A percentile compares a stretch with the other conserved stretches of the same genome.
Conservation (phyloP, 495 filamentous ascomycete genomes). For the Chaetomium tenue region DNA sequence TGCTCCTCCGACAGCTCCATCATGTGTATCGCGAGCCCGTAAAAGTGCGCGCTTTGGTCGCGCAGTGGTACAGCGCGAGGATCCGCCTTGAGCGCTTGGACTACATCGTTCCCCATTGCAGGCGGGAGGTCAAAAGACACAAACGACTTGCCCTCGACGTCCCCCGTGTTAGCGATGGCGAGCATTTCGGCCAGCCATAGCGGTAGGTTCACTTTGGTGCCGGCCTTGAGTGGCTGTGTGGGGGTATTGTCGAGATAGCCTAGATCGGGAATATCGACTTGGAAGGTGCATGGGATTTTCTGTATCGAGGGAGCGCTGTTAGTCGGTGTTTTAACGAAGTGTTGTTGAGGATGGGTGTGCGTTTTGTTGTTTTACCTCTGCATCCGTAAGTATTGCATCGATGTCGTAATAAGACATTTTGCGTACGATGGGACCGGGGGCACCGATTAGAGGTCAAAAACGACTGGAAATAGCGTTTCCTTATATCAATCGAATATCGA, state of each 20-base stretch:
- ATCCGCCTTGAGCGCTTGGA: slow-evolving; percentile 89
- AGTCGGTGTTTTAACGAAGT: background rate
- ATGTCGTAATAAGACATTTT: slow-evolving; percentile 92
- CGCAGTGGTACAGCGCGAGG: slow-evolving; percentile 82
- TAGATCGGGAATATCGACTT: slow-evolving; percentile 79
- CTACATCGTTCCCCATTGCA: slow-evolving; percentile 73
- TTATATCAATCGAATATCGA: background rate
- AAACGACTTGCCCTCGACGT: slow-evolving; percentile 53
- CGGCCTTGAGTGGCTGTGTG: slow-evolving; percentile 64
- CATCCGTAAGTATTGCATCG: slow-evolving; percentile 88
- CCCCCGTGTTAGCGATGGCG: slow-evolving; percentile 66
- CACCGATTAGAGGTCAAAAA: background rate
- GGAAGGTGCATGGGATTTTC: slow-evolving; percentile 95
- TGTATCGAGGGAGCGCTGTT: slow-evolving; percentile 37
- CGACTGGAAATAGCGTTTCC: background rate
- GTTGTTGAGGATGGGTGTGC: slow-evolving; percentile 1
- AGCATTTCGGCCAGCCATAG: slow-evolving; percentile 98
- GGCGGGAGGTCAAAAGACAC: slow-evolving; percentile 79
- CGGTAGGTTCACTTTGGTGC: slow-evolving; percentile 77
- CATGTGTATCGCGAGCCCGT: slow-evolving; percentile 76
- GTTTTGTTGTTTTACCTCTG: slow-evolving; percentile 61
- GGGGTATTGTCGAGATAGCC: slow-evolving; percentile 80
- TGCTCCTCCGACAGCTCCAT: slow-evolving; percentile 90
- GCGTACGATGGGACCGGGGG: background rate
- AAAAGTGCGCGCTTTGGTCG: slow-evolving; percentile 79